Conservation (phyloP, 148 eudicot species). For the Tetragonia tetragonoides region DNA sequence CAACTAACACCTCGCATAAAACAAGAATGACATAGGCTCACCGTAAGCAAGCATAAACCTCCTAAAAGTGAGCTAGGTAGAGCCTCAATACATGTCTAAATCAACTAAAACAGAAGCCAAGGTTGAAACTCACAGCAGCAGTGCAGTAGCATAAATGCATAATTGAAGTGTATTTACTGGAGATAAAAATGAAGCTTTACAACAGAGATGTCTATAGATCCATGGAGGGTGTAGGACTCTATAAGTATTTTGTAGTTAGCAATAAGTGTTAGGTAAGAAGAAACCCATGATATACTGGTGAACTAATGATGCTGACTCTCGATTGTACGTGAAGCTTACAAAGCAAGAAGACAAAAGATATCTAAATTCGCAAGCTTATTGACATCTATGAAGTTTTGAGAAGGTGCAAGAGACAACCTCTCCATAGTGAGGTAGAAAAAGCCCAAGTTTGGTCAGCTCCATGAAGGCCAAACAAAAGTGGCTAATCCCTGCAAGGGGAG, state of each 20-base stretch:
- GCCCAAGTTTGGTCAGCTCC: not conserved
- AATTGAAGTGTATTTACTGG: not conserved
- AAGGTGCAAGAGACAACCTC: slow-evolving; percentile 5
- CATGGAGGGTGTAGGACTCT: too few relatives aligned
- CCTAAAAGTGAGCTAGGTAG: not conserved
- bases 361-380: not conserved
- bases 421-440: not conserved
- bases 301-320: too few relatives aligned
- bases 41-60: not conserved
- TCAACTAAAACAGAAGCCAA: not conserved
- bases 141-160: not conserved
- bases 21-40: not conserved
- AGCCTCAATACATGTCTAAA: not conserved
- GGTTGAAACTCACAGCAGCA: not conserved
- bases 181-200: not conserved
- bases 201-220: not conserved
- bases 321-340: not conserved
- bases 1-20: not conserved
- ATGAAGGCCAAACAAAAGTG: not conserved
- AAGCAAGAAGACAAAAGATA: not conserved
- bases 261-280: too few relatives aligned
- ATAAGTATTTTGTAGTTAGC: too few relatives aligned
- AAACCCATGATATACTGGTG: too few relatives aligned
- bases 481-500: not conserved
- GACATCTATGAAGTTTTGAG: not conserved